Base-by-base conservation (phyloP, 371 early-diverging fungal species). In the Apophysomyces sp. region DNA sequence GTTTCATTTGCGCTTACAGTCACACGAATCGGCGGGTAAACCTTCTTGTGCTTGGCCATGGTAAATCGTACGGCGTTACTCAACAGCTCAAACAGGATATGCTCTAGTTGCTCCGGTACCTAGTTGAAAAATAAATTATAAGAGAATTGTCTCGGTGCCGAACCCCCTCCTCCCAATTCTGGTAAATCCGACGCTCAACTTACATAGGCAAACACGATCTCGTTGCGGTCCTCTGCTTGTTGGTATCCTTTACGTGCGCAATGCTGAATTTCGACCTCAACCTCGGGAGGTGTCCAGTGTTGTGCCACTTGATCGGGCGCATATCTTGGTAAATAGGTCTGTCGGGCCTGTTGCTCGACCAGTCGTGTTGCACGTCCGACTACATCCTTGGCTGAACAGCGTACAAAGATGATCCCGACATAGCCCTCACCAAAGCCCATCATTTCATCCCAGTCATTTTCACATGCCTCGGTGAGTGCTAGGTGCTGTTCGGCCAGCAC, bases 401-500 rank as follows among this genome's bases (percentile, higher is more conserved):
- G 81, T 11, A 82, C 80, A 62, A 74, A 82, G 13, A 87, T 83
- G 52, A 87, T 82, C 0, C 88, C 88, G 41, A 87, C 83, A 56
- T 82, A 82, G 6, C 85, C 85, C 51, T 79, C 77, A 4, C 60
- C 71, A 39, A 68, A 72, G 0, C 69, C 71, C 11, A 68, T 63
- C 31, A 65, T 60, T 16, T 61, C 56, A 59, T 78, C 79, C 71
- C 71, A 79, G 13, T 68, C 59, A 56, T 76, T 54, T 8, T 77
- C 73, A 64, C 71, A 91, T 54, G 89, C 85, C 57, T 84, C 76
- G 13, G 90, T 89, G 55, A 97, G 80, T 8, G 91, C 85, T 44
- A 96, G 78, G 69, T 96, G 98, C 73, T 98, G 97, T 67, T 98
- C 96, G 0, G 93, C 95, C 52, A 98, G 76, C 9, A 95, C 92